Evolutionary conservation across 1,139 yeast species (phyloP).

Genomic region (Candida sp.): DNA sequence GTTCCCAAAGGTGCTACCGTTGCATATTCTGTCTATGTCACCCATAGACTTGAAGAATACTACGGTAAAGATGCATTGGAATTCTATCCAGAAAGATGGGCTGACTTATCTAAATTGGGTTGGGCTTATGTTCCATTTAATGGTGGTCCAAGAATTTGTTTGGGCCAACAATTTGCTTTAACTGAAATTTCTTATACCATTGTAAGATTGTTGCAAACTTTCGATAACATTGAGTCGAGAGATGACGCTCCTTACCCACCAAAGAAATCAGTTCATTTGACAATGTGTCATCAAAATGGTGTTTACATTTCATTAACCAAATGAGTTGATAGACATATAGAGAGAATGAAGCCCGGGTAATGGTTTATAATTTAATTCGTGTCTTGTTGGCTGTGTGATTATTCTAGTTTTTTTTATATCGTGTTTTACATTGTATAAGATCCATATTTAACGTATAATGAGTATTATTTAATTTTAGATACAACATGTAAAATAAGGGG

Average conservation of each 20-base stretch:
- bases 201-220: slow-evolving; percentile 41
- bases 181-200: slow-evolving; percentile 52
- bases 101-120: slow-evolving; percentile 31
- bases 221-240: slow-evolving; percentile 25
- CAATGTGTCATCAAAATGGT: slow-evolving; percentile 31
- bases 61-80: slow-evolving; percentile 49
- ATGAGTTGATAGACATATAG: not conserved
- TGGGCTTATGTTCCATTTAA: slow-evolving; percentile 59
- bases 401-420: not conserved
- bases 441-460: not conserved
- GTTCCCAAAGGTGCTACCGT: slow-evolving; percentile 46
- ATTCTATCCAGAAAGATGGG: slow-evolving; percentile 54
- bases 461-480: no score
- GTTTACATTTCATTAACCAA: slow-evolving; percentile 9
- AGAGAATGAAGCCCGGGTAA: not conserved
- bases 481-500: no score
- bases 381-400: not conserved
- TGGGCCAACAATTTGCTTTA: slow-evolving; percentile 60
- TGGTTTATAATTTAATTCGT: not conserved
- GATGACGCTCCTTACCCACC: slow-evolving; percentile 28
- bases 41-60: slow-evolving; percentile 41
- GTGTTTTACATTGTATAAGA: not conserved
- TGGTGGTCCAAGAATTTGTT: slow-evolving; percentile 62
- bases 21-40: slow-evolving; percentile 38
- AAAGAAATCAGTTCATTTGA: slow-evolving; percentile 28